Conservation (phyloP, 768 basidiomycete species). For the Hygrocybe coccinea region DNA sequence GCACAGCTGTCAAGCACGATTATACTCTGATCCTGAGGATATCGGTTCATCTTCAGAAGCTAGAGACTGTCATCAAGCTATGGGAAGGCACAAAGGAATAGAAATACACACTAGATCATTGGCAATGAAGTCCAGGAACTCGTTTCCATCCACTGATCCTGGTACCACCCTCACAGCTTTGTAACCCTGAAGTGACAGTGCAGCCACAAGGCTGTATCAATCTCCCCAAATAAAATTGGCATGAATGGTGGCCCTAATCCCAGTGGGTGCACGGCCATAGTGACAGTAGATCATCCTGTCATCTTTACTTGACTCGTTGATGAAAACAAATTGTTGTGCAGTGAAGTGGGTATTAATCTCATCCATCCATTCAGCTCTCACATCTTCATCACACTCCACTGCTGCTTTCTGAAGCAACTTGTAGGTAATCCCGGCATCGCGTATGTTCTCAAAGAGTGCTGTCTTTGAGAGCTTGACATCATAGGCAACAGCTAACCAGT, state of each 20-base stretch:
- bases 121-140: conserved; percentile 15
- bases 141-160: conserved; percentile 8
- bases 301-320: background rate
- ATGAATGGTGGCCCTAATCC: background rate
- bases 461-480: background rate
- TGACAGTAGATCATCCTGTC: background rate
- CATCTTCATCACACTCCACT: background rate
- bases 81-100: background rate
- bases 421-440: background rate
- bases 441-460: conserved; percentile 1
- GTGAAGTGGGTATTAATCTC: background rate
- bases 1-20: conserved; percentile 1
- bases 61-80: background rate
- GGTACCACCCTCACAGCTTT: conserved; percentile 5
- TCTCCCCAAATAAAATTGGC: background rate
- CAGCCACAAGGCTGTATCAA: background rate
- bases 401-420: conserved; percentile 2
- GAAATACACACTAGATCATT: conserved; percentile 6
- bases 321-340: background rate
- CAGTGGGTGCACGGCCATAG: background rate
- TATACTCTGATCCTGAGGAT: conserved; percentile 3
- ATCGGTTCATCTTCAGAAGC: conserved; percentile 4
- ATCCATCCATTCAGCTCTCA: conserved; percentile 1
- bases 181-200: conserved; percentile 3
- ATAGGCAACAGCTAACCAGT: conserved; percentile 1